Percentiles rank a stretch among this genome's conserved stretches.
Conservation (phyloP, 2,329 filamentous ascomycete species). For the Cladorrhinum sp. region DNA sequence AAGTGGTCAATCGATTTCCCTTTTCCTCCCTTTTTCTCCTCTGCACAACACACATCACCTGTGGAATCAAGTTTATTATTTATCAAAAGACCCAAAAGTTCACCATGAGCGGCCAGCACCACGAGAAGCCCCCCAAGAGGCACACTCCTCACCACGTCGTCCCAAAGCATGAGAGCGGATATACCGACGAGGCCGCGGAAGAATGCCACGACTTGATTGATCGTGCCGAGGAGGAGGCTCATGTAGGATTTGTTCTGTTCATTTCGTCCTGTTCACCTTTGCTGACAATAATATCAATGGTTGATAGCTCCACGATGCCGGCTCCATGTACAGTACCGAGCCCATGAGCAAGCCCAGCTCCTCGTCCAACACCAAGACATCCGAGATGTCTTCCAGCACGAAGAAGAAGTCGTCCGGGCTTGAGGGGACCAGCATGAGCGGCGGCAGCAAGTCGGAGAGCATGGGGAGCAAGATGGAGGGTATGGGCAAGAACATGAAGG, state of each 20-base stretch:
- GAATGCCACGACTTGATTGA: conserved; percentile 28
- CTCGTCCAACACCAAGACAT: conserved; percentile 4
- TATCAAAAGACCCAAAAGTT: no score
- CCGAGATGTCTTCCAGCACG: conserved; percentile 12
- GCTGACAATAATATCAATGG: no score
- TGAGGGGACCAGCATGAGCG: conserved; percentile 9
- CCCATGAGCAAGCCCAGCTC: neutral
- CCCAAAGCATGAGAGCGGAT: conserved; percentile 22
- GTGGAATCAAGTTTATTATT: neutral
- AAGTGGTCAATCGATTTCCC: neutral
- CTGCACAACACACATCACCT: neutral
- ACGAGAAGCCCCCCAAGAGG: neutral
- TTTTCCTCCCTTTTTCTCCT: neutral
- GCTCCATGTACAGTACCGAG: conserved; percentile 20
- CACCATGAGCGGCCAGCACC: conserved; percentile 4
- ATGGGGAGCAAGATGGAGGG: conserved; percentile 10
- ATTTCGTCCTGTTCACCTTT: neutral
- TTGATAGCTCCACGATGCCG: conserved; percentile 23
- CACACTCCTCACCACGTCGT: conserved; percentile 18
- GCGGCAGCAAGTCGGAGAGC: neutral
- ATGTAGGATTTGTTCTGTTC: conserved; percentile 14
- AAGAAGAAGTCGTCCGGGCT: conserved; percentile 17
- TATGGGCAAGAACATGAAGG: conserved; percentile 13
- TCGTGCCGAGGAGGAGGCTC: conserved; percentile 26
- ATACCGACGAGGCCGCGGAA: conserved; percentile 25